Evolutionary conservation across 768 basidiomycete genomes (phyloP).

Genomic region (Russula sp.): DNA sequence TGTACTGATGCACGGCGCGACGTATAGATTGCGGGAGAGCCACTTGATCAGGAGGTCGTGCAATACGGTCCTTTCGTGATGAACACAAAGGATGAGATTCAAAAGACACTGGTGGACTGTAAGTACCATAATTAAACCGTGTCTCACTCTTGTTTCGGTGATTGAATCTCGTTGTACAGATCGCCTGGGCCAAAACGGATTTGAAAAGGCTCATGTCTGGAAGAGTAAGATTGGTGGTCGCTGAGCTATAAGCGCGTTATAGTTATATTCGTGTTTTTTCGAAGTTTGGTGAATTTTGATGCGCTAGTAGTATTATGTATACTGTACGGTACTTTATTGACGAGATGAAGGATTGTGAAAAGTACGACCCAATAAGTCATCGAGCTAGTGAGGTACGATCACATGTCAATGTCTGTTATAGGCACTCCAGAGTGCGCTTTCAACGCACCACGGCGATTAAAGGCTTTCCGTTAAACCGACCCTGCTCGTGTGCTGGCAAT

Average conservation of each 20-base stretch:
- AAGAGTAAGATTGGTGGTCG: conserved; percentile 67
- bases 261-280: conserved; percentile 21
- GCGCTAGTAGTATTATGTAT: no score
- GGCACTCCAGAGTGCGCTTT: no score
- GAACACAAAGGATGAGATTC: conserved; percentile 75
- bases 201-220: conserved; percentile 88
- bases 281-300: background rate
- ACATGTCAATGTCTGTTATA: no score
- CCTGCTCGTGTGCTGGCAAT: no score
- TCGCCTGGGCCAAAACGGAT: conserved; percentile 76
- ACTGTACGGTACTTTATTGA: no score
- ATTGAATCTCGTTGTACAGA: conserved; percentile 43
- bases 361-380: no score
- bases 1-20: background rate
- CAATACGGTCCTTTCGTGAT: conserved; percentile 90
- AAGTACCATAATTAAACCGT: conserved; percentile 31
- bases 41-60: conserved; percentile 82
- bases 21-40: conserved; percentile 74
- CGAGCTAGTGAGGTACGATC: no score
- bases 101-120: conserved; percentile 81
- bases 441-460: no score
- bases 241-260: conserved; percentile 7
- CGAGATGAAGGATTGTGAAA: no score
- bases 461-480: no score
- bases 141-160: background rate